phyloP scores from a whole-genome alignment of 2,329 filamentous ascomycete species.

The Cercospora sesami region DNA sequence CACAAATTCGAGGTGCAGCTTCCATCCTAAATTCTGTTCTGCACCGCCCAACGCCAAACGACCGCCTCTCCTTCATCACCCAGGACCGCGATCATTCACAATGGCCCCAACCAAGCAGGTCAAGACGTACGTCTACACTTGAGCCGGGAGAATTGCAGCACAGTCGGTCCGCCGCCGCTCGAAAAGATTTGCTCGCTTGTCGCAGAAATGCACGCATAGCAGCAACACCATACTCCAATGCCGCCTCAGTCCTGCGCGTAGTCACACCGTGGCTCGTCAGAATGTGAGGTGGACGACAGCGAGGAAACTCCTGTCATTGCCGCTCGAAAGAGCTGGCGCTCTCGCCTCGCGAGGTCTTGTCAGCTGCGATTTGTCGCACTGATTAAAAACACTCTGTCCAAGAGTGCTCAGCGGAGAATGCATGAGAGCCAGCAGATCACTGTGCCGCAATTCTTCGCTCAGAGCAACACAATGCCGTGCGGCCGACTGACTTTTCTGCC shows the following conservation, averaged over 20 bases:
- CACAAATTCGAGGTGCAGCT: conserved; percentile 24
- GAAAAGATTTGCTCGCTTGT: conserved; percentile 48
- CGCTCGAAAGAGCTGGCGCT: conserved; percentile 32
- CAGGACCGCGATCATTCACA: conserved; percentile 45
- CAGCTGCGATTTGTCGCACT: conserved; percentile 57
- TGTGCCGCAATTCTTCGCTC: conserved; percentile 90
- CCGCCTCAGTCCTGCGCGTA: conserved; percentile 39
- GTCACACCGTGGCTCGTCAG: conserved; percentile 40
- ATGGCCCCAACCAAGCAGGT: conserved; percentile 53
- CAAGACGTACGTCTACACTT: conserved; percentile 55
- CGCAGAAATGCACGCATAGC: conserved; percentile 20
- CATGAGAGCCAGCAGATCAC: conserved; percentile 70
- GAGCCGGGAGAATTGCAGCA: conserved; percentile 55
- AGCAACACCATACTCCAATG: conserved; percentile 31
- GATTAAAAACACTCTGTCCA: conserved; percentile 62
- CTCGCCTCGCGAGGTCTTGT: conserved; percentile 37
- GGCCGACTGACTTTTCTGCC: conserved; percentile 63
- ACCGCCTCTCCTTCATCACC: conserved; percentile 17
- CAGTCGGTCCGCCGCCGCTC: conserved; percentile 70
- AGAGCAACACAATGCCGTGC: conserved; percentile 62
- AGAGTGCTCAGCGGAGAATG: conserved; percentile 41
- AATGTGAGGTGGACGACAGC: conserved; percentile 34
- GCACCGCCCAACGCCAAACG: conserved; percentile 43
- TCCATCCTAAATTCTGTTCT: conserved; percentile 21
- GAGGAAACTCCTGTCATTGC: conserved; percentile 21